Evolutionary conservation across 768 basidiomycete genomes (phyloP), one percentile per base, ranked within the genome.

Genomic region (Megacollybia marginata): DNA sequence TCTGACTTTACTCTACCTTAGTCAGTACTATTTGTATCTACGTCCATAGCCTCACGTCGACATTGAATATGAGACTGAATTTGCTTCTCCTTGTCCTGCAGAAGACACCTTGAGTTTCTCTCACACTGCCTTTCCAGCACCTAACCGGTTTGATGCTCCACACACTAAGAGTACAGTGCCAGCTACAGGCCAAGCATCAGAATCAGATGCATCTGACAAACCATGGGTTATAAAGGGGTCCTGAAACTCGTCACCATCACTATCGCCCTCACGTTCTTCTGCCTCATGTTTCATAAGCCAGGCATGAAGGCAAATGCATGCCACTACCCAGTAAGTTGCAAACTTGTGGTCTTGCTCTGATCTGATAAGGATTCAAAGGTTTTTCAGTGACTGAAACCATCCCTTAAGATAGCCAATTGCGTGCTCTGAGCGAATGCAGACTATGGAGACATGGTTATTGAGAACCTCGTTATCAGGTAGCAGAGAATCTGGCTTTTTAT

Each of bases 321-420:
- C 54, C 0, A 44, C 47, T 19, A 68, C 47, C 69, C 69, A 70
- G 23, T 59, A 57, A 50, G n/a, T n/a, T n/a, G n/a, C n/a, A n/a
- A n/a, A n/a, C n/a, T n/a, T n/a, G n/a, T n/a, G n/a, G n/a, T n/a
- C 36, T 0, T 16, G 15, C 9, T 51, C 54, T 48, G 61, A 48
- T 1, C 51, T 46, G 51, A 71, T 69, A 6, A 51, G 18, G 6
- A 62, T 18, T 2, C 62, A 59, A 5, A 72, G 60, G 9, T 59
- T 55, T 46, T n/a, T n/a, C n/a, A n/a, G n/a, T n/a, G n/a, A n/a
- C n/a, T n/a, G n/a, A n/a, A n/a, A n/a, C n/a, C n/a, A 62, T 0
- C 72, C 72, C 50, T 74, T 74, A n/a, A 72, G 56, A 38, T 50
- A 69, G 0, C 71, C 69, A 32, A 73, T 66, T 9, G 66, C 58